Percentiles rank a stretch among this genome's conserved stretches.
phyloP scores from a whole-genome alignment of 164 flowering plant genomes.

The grape (Vitis vinifera) region DNA sequence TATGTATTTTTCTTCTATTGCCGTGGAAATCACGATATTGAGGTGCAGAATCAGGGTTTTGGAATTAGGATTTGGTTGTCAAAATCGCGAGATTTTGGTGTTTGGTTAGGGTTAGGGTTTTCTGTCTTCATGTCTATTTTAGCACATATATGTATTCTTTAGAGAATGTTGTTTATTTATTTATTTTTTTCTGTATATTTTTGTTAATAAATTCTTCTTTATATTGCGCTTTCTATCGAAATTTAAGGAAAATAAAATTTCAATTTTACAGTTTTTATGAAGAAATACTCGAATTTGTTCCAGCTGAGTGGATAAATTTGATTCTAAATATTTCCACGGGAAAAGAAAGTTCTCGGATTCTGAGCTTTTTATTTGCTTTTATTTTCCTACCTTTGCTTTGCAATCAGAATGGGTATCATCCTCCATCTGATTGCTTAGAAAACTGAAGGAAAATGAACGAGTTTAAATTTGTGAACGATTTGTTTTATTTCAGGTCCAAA shows the following conservation, averaged over 20 bases:
- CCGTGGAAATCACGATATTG: not conserved
- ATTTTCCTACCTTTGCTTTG: not conserved
- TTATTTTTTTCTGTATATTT: too few species aligned
- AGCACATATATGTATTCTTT: too few species aligned
- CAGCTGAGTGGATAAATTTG: not conserved
- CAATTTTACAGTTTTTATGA: not conserved
- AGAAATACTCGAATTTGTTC: not conserved
- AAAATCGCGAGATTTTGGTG: conserved; percentile 1
- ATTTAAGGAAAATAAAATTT: not conserved
- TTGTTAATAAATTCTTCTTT: too few species aligned
- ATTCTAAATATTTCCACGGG: too few species aligned
- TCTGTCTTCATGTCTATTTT: too few species aligned
- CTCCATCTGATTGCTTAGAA: not conserved
- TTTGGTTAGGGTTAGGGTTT: too few species aligned
- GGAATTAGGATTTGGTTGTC: not conserved
- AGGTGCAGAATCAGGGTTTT: not conserved
- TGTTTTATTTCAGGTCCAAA: too few species aligned
- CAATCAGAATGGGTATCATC: not conserved
- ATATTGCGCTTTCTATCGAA: too few species aligned
- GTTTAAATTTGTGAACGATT: not conserved
- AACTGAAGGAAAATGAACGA: not conserved
- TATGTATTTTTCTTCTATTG: not conserved
- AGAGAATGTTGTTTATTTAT: too few species aligned
- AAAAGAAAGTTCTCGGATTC: not conserved
- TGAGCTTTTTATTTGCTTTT: not conserved